phyloP scores from a whole-genome alignment of 306 rosid genomes.

The Delonix regia region DNA sequence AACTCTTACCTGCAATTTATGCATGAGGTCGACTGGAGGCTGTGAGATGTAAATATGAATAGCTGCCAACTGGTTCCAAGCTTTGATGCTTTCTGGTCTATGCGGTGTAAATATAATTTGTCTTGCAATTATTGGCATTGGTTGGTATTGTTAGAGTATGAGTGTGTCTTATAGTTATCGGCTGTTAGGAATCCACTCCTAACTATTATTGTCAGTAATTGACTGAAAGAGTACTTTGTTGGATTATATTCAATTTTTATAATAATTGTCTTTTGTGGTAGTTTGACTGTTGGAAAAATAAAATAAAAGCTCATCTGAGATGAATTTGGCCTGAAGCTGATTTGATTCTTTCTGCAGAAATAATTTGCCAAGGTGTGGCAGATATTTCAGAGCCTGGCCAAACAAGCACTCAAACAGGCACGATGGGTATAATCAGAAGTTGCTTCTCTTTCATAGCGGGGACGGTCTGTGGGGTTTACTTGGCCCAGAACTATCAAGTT shows the following conservation, averaged over 20 bases:
- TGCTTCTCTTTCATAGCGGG: conserved; percentile 76
- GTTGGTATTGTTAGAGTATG: not conserved
- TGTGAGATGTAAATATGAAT: not conserved
- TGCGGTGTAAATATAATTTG: not conserved
- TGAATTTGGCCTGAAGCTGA: conserved; percentile 24
- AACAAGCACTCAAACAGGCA: conserved; percentile 23
- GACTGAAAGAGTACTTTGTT: too few species aligned
- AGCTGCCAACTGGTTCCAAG: not conserved
- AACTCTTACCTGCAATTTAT: not conserved
- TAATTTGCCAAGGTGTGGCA: too few species aligned
- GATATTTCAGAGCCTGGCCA: not conserved
- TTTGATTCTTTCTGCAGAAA: conserved; percentile 25
- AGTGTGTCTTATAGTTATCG: not conserved
- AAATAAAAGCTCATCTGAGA: not conserved
- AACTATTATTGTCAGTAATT: too few species aligned
- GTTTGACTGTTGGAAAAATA: too few species aligned
- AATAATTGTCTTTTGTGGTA: too few species aligned
- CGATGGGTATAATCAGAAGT: conserved; percentile 81
- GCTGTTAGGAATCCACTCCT: not conserved
- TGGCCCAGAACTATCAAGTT: conserved; percentile 85
- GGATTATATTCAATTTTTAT: not conserved
- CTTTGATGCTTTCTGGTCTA: not conserved
- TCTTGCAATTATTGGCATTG: not conserved
- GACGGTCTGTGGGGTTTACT: conserved; percentile 62
- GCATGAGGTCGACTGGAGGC: not conserved